Evolutionary conservation across 1,284 basidiomycete species (phyloP).

Genomic region (Porodaedalea pini): DNA sequence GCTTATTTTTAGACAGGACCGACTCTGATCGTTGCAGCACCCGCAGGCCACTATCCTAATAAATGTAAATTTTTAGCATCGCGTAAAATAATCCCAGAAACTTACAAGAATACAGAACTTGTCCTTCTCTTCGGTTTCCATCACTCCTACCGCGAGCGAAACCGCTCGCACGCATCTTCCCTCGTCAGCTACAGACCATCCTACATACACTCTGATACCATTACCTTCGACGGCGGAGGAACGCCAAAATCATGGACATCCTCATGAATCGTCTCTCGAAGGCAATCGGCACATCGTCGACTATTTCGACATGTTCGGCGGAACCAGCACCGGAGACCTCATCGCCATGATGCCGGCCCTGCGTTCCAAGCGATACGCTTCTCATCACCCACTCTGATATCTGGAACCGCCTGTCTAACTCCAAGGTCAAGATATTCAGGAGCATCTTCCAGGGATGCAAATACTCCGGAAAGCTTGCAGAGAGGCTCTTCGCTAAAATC

Average conservation of each 20-base stretch:
- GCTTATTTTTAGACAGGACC: too few species aligned
- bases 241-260: too few species aligned
- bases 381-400: neutral
- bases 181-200: neutral
- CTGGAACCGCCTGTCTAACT: neutral
- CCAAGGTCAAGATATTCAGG: neutral
- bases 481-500: neutral
- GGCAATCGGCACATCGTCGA: too few species aligned
- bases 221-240: too few species aligned
- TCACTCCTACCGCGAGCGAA: neutral
- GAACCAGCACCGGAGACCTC: slow-evolving; percentile 19
- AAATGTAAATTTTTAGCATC: too few species aligned
- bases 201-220: too few species aligned
- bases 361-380: neutral
- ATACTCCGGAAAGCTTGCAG: neutral
- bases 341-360: slow-evolving; percentile 22
- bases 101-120: too few species aligned
- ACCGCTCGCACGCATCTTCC: neutral
- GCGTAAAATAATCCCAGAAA: too few species aligned
- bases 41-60: too few species aligned
- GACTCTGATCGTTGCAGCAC: too few species aligned
- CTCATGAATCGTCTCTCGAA: too few species aligned
- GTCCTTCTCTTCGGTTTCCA: too few species aligned
- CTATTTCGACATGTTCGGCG: slow-evolving; percentile 15
- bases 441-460: neutral